Evolutionary conservation across 305 asterid genomes (phyloP).

Genomic region (Solanum chacoense): DNA sequence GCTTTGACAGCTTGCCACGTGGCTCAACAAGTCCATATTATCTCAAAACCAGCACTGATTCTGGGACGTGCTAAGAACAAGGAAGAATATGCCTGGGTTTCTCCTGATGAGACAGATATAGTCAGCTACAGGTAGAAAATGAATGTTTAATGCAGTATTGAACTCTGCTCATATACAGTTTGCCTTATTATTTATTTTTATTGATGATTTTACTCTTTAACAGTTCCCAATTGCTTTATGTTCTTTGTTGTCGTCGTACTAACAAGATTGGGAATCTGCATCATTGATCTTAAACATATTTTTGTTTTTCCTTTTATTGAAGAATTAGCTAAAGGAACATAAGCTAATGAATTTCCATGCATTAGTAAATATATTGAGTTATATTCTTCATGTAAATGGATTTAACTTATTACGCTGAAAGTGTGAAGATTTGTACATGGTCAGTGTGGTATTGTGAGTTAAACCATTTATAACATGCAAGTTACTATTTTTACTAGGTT

Average conservation of each 20-base stretch:
- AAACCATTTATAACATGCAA: not conserved
- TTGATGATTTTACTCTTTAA: not conserved
- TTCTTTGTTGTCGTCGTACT: not conserved
- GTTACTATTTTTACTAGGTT: not conserved
- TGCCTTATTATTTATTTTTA: not conserved
- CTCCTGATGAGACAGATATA: constrained; percentile 69
- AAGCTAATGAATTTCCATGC: not conserved
- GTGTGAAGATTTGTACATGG: not conserved
- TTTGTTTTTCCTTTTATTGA: not conserved
- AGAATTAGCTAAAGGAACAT: not conserved
- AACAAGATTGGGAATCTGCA: not conserved
- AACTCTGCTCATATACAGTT: not conserved
- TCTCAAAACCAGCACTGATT: constrained; percentile 76
- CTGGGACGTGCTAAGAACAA: constrained; percentile 48
- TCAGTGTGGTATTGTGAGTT: not conserved
- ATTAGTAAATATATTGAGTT: not conserved
- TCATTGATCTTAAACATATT: not conserved
- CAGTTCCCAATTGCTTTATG: not conserved
- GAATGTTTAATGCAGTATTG: not conserved
- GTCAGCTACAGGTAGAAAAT: constrained; percentile 47
- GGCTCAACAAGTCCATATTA: constrained; percentile 88
- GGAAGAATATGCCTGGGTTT: constrained; percentile 71
- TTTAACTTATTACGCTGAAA: not conserved
- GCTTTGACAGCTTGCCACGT: constrained; percentile 99
- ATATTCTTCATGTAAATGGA: not conserved